Conservation (phyloP, 2,329 filamentous ascomycete species). For the Sphaerostilbella broomeana region DNA sequence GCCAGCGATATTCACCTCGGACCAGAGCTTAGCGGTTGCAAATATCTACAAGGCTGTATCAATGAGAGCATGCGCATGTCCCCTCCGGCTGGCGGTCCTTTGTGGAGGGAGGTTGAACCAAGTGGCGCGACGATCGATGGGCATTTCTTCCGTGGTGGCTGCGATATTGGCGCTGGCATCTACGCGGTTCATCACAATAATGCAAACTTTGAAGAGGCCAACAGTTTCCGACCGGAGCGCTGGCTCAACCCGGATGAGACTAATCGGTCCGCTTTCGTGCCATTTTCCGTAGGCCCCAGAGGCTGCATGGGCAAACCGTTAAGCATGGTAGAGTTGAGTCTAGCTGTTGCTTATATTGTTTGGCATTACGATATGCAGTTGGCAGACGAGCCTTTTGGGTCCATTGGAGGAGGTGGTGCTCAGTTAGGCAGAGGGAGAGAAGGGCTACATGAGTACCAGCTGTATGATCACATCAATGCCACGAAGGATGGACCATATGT, state of each 20-base stretch:
- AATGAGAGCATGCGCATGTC: constrained; percentile 7
- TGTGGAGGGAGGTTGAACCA: constrained; percentile 7
- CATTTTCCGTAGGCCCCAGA: constrained; percentile 1
- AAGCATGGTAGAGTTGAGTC: background rate
- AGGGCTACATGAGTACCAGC: background rate
- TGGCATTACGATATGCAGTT: background rate
- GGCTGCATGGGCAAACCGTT: background rate
- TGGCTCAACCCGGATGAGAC: constrained; percentile 4
- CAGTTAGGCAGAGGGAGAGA: background rate
- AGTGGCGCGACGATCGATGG: constrained; percentile 6
- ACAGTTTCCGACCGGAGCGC: constrained; percentile 7
- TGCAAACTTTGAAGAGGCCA: constrained; percentile 4
- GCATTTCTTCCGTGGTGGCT: constrained; percentile 4
- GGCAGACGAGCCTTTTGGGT: background rate
- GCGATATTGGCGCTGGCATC: background rate
- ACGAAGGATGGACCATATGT: background rate
- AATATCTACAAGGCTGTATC: constrained; percentile 36
- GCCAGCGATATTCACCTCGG: constrained; percentile 30
- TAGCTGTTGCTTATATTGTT: background rate
- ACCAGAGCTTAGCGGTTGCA: constrained; percentile 25
- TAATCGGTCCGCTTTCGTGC: background rate
- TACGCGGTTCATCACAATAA: constrained; percentile 11
- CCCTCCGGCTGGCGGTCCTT: background rate
- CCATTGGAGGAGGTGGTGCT: background rate
- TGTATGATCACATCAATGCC: background rate